These are phyloP conservation scores for Candida parachauliodes DNA, from an alignment of 805 yeast genomes.

Conservation along the genomic window DNA sequence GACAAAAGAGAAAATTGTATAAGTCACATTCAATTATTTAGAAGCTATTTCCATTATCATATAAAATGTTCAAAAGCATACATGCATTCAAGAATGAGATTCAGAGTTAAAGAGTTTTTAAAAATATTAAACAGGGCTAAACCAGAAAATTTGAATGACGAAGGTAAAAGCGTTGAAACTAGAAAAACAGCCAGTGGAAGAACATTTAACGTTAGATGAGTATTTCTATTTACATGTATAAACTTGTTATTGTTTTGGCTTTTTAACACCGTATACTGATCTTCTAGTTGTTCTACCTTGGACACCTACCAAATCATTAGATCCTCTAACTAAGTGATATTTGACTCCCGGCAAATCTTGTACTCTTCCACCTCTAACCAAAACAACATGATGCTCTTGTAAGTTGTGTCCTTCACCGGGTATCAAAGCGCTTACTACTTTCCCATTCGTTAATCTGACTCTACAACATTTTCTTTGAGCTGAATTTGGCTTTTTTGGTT, in stretches of 20 bases:
- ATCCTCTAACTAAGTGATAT: slow-evolving; percentile 90
- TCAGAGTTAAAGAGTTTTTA: slow-evolving; percentile 86
- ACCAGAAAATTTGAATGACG: slow-evolving; percentile 83
- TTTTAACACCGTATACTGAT: slow-evolving; percentile 91
- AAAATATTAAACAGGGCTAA: slow-evolving; percentile 96
- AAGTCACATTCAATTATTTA: slow-evolving; percentile 84
- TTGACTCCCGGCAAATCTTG: slow-evolving; percentile 99
- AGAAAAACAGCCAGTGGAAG: slow-evolving; percentile 74
- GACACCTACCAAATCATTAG: slow-evolving; percentile 89
- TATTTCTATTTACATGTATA: background rate
- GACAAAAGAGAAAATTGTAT: slow-evolving; percentile 81
- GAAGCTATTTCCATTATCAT: slow-evolving; percentile 98
- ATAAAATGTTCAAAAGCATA: slow-evolving; percentile 98
- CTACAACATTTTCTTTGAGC: slow-evolving; percentile 97
- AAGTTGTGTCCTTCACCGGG: slow-evolving; percentile 99
- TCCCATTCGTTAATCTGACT: slow-evolving; percentile 88
- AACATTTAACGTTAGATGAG: slow-evolving; percentile 43
- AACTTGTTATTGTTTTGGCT: slow-evolving; percentile 43
- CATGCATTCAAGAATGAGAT: slow-evolving; percentile 98
- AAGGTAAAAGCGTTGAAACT: slow-evolving; percentile 41
- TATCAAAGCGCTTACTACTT: slow-evolving; percentile 84
- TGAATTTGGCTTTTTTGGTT: slow-evolving; percentile 98
- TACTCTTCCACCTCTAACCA: slow-evolving; percentile 96
- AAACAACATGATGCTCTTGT: slow-evolving; percentile 95
- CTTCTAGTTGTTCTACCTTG: slow-evolving; percentile 88